Evolutionary conservation across 2,329 filamentous ascomycete species (phyloP), one percentile per base, ranked within the genome.

Genomic region (Setomelanomma holmii): DNA sequence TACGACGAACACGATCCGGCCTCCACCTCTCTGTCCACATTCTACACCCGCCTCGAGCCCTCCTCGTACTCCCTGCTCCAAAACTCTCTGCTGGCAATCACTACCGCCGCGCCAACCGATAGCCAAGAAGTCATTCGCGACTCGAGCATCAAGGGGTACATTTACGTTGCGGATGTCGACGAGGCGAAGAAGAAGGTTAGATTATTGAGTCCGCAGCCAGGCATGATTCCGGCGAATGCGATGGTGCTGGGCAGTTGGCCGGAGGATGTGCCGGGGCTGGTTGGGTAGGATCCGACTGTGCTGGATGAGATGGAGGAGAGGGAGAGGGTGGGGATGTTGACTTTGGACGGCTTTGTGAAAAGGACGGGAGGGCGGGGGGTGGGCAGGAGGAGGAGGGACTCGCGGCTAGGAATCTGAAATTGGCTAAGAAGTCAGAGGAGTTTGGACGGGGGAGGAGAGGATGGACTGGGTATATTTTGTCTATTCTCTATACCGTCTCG

Each of bases 121-220:
- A 78, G 84, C 1, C 83, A 89, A 5, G 86, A 90, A 41, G 83
- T 85, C 1, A 87, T 98, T 39, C 84, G 91, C 11, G 89, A 93
- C 63, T 87, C 92, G 6, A 89, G 88, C 49, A 87, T 98, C 23
- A 89, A 96, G 83, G 95, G 95, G 0, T 99, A 96, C 68, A 84
- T 97, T 23, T 97, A 96, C 68, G 89, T 98, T 14, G 89, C 91
- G 1, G 91, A 96, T 56, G 91, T 98, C 4, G 93, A 99, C 68
- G 89, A 91, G 68, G 88, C 89, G 63, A 89, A 89, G 73, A 86
- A 86, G 61, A 89, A 90, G 72, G 81, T 97, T 24, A 89, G 90
- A 68, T 80, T 98, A 17, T 78, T 99, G 52, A 88, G 90, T 16
- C 95, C 95, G 1, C 86, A 96, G 55, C 90, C 89, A 45, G 92